Base-by-base conservation (phyloP, 495 filamentous ascomycete genomes). In the Rhypophila decipiens region DNA sequence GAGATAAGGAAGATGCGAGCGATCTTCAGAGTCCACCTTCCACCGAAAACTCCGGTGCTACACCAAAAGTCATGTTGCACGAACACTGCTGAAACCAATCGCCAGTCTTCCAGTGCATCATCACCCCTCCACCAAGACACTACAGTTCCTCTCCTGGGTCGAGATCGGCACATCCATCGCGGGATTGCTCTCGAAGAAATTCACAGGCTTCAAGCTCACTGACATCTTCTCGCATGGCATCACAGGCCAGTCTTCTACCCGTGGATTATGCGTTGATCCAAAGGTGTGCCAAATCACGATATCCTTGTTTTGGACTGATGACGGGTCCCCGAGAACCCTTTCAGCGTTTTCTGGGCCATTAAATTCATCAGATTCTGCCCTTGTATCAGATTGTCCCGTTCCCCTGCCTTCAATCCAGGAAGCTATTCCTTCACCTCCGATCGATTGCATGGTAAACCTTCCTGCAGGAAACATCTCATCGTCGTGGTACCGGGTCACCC, bases 401-500 rank as follows among this genome's bases (percentile, higher is more conserved):
- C 1, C 12, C 44, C 24, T 12, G 33, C n/a, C 3, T 44, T 9
- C 33, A 21, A 27, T 57, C 57, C 17, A 40, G 48, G 33, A 64
- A 60, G 53, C 55, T 56, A 47, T 65, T 50, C 20, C 61, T 59
- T 43, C 60, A 35, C 57, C 22, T 2, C 43, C 43, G 17, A 13
- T 5, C 9, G 36, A 46, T 66, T 95, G 89, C 47, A 90, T 85
- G 2, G 88, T 95, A 59, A 90, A 94, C 60, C 82, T 80, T 4
- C 88, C 88, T 11, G 82, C 86, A 0, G 88, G 82, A 58, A 78
- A 94, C 4, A 91, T 63, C 61, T 94, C 88, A 7, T 74, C 83
- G 51, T 91, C 87, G 24, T 67, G 69, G 60, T 90, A 84, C 24
- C 75, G 78, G 2, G 85, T 88, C 9, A 89, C 80, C 70, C 88